Conservation (phyloP, 2,329 filamentous ascomycete genomes). For the Fusarium sp. region DNA sequence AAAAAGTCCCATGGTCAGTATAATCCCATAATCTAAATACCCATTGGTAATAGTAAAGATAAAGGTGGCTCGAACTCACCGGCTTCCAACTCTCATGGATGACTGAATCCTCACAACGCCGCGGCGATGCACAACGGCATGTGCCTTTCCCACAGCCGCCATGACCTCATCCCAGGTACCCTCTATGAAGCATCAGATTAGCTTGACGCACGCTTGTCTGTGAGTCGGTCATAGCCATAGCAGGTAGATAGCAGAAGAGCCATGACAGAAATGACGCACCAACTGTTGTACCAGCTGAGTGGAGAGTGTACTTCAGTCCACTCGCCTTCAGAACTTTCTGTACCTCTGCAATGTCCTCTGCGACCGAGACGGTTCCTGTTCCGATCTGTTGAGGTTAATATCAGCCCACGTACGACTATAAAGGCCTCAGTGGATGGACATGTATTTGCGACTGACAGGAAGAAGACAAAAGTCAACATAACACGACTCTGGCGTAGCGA, state of each 20-base stretch:
- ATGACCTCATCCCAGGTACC: slow-evolving; percentile 93
- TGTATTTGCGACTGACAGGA: slow-evolving; percentile 67
- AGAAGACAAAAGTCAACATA: slow-evolving; percentile 94
- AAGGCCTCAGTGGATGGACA: too few relatives aligned
- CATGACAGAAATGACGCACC: slow-evolving; percentile 67
- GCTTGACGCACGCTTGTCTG: not conserved
- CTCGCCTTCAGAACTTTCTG: slow-evolving; percentile 86
- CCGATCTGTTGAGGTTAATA: slow-evolving; percentile 71
- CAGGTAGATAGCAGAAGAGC: not conserved
- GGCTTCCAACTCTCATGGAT: slow-evolving; percentile 86
- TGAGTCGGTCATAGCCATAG: not conserved
- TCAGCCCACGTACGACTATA: slow-evolving; percentile 13
- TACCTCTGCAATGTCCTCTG: slow-evolving; percentile 87
- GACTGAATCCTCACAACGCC: slow-evolving; percentile 89
- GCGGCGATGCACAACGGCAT: slow-evolving; percentile 79
- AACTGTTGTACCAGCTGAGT: slow-evolving; percentile 92
- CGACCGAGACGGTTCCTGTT: slow-evolving; percentile 80
- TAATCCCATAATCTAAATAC: not conserved
- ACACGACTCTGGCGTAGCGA: slow-evolving; percentile 78
- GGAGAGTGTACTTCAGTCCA: slow-evolving; percentile 87
- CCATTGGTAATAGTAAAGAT: too few relatives aligned
- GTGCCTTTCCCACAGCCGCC: slow-evolving; percentile 86
- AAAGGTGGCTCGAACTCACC: slow-evolving; percentile 62
- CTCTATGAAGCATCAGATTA: slow-evolving; percentile 66
- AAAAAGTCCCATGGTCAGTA: slow-evolving; percentile 4